Percentiles rank a stretch among this genome's conserved stretches.
Conservation (phyloP, 441 rosid genomes). For the Populus hybrid region DNA sequence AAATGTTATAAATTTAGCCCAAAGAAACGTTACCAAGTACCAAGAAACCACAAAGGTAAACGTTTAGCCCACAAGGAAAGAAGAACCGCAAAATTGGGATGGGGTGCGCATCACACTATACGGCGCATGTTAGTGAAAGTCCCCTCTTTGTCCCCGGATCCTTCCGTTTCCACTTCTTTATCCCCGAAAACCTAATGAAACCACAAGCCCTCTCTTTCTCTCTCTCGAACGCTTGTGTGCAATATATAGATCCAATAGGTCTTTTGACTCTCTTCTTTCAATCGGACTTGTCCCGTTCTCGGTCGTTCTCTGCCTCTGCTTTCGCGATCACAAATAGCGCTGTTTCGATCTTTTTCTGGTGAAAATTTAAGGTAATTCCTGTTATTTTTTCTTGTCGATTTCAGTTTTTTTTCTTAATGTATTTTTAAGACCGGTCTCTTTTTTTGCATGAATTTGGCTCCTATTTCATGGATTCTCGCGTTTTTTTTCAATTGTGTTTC, state of each 20-base stretch:
- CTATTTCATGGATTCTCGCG: slow-evolving; percentile 15
- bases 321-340: background rate
- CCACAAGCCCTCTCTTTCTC: background rate
- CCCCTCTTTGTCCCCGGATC: slow-evolving; percentile 25
- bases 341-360: slow-evolving; percentile 1
- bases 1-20: too few relatives aligned
- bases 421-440: background rate
- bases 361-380: background rate
- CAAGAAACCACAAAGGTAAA: background rate
- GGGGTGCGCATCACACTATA: slow-evolving; percentile 24
- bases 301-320: background rate
- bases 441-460: slow-evolving; percentile 1
- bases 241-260: background rate
- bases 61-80: background rate
- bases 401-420: background rate
- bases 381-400: background rate
- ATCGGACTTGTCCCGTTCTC: background rate
- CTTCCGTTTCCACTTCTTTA: slow-evolving; percentile 35
- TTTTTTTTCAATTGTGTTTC: background rate
- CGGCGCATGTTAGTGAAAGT: slow-evolving; percentile 24
- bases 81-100: background rate
- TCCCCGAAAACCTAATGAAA: slow-evolving; percentile 24
- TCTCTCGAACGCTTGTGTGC: background rate
- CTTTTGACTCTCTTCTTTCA: background rate
- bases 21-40: too few relatives aligned